Evolutionary conservation across 768 basidiomycete genomes (phyloP).

Genomic region (Fomitopsis serialis): DNA sequence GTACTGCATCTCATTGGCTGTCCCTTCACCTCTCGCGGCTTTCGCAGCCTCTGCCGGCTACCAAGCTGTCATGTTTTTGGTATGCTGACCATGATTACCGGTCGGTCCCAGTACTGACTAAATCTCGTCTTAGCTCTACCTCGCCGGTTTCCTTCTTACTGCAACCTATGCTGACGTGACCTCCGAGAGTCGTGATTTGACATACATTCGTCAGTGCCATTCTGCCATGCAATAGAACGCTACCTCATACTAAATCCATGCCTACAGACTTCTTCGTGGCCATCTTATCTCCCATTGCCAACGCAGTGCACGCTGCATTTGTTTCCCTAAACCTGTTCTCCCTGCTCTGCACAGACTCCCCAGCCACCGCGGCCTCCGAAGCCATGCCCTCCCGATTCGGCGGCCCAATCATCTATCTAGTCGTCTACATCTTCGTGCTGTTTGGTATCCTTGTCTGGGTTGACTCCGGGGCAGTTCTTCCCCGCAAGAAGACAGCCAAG

Average conservation of each 20-base stretch:
- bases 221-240: background rate
- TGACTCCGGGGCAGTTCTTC: constrained; percentile 59
- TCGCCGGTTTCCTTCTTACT: constrained; percentile 63
- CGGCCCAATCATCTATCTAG: constrained; percentile 70
- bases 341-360: constrained; percentile 56
- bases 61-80: constrained; percentile 66
- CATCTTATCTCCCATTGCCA: constrained; percentile 64
- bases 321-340: constrained; percentile 79
- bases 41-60: constrained; percentile 72
- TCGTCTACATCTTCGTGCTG: constrained; percentile 52
- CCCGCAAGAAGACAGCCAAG: constrained; percentile 29
- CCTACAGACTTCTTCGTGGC: constrained; percentile 60
- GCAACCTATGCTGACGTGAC: constrained; percentile 68
- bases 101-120: too few relatives aligned
- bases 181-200: constrained; percentile 47
- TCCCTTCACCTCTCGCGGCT: constrained; percentile 62
- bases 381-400: constrained; percentile 58
- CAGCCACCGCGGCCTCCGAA: constrained; percentile 41
- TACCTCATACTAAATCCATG: too few relatives aligned
- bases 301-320: constrained; percentile 62
- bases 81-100: too few relatives aligned
- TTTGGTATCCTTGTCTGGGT: constrained; percentile 63
- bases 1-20: constrained; percentile 57
- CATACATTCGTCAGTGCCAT: constrained; percentile 44
- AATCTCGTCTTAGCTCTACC: constrained; percentile 43